Conservation (phyloP, 2,329 filamentous ascomycete genomes). For the Anthostomella pinea region DNA sequence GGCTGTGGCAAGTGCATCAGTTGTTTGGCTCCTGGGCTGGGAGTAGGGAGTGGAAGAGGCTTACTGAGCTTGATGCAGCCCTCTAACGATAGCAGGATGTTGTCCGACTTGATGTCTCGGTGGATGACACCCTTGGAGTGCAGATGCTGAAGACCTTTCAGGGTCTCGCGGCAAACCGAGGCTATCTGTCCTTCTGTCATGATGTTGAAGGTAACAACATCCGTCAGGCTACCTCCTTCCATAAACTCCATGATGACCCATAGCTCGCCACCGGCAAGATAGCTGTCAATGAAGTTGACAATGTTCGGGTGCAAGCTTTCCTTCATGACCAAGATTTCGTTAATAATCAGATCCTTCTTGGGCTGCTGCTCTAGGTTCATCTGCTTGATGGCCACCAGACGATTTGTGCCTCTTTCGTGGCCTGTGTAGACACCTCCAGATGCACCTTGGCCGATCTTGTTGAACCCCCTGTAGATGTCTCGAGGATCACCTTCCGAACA, state of each 20-base stretch:
- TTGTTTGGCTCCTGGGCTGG: background rate
- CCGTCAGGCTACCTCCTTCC: slow-evolving; percentile 95
- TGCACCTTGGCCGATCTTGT: slow-evolving; percentile 95
- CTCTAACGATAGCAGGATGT: slow-evolving; percentile 88
- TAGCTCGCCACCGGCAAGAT: slow-evolving; percentile 81
- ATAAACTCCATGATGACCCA: slow-evolving; percentile 99
- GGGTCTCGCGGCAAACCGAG: slow-evolving; percentile 88
- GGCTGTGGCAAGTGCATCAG: slow-evolving; percentile 48
- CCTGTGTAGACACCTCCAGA: slow-evolving; percentile 95
- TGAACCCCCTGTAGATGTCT: slow-evolving; percentile 80
- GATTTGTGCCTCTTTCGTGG: slow-evolving; percentile 78
- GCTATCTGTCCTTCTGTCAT: slow-evolving; percentile 98
- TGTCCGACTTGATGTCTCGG: slow-evolving; percentile 98
- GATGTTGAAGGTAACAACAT: slow-evolving; percentile 98
- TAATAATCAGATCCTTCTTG: slow-evolving; percentile 98
- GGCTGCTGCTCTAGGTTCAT: slow-evolving; percentile 99
- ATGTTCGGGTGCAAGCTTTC: slow-evolving; percentile 98
- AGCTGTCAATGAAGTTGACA: slow-evolving; percentile 99
- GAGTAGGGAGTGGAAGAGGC: slow-evolving; percentile 34
- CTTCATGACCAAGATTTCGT: slow-evolving; percentile 99
- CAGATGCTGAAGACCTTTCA: slow-evolving; percentile 88
- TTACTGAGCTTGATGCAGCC: slow-evolving; percentile 96
- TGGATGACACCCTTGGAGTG: slow-evolving; percentile 98
- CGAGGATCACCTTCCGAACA: slow-evolving; percentile 89
- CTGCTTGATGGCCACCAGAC: slow-evolving; percentile 96